phyloP scores from a whole-genome alignment of 192 early-diverging fungal genomes.

The Phycomyces blakesleeanus region DNA sequence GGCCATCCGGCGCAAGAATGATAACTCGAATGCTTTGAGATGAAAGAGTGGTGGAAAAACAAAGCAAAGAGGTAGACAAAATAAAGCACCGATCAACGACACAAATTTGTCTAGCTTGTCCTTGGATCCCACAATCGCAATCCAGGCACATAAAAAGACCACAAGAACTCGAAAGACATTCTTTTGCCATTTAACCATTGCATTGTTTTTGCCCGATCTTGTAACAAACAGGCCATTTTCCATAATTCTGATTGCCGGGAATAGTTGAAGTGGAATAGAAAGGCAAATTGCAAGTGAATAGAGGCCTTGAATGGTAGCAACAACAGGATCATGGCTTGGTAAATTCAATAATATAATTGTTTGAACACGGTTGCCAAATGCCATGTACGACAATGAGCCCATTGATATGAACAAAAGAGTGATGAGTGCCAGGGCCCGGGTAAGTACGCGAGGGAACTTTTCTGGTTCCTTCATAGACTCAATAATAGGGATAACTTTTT shows the following conservation, averaged over 20 bases:
- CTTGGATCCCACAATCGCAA: constrained; percentile 56
- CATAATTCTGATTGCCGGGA: constrained; percentile 68
- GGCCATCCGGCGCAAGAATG: constrained; percentile 20
- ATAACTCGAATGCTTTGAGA: constrained; percentile 41
- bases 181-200: constrained; percentile 71
- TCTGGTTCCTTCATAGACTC: constrained; percentile 56
- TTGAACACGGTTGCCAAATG: constrained; percentile 65
- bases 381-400: constrained; percentile 54
- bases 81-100: constrained; percentile 53
- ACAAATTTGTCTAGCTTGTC: constrained; percentile 72
- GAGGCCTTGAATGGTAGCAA: constrained; percentile 57
- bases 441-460: constrained; percentile 49
- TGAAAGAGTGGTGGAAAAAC: constrained; percentile 79
- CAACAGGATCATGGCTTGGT: constrained; percentile 45
- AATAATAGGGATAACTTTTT: constrained; percentile 45
- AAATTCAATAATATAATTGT: constrained; percentile 73
- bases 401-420: constrained; percentile 41
- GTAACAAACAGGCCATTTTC: constrained; percentile 57
- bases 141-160: constrained; percentile 49
- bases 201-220: constrained; percentile 50
- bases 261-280: constrained; percentile 68
- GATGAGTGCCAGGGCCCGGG: constrained; percentile 42
- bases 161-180: constrained; percentile 56
- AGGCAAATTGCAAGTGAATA: constrained; percentile 75
- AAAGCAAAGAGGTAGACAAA: constrained; percentile 70